phyloP scores from a whole-genome alignment of 176 grass and related monocot genomes.

The Stipa capillata region DNA sequence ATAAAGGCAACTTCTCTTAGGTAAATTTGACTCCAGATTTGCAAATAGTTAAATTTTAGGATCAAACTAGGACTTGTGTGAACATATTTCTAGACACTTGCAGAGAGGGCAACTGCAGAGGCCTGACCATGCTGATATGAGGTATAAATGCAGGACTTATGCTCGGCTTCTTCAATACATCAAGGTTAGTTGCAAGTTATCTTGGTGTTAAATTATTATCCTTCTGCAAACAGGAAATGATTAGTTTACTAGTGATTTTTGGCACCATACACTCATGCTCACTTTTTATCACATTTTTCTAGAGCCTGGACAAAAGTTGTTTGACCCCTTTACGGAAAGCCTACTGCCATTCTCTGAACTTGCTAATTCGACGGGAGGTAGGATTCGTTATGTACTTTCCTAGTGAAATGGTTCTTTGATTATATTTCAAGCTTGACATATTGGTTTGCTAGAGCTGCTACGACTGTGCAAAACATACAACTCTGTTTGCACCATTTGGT shows the following conservation, averaged over 20 bases:
- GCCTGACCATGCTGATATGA: slow-evolving; percentile 87
- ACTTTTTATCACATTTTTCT: slow-evolving; percentile 20
- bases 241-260: too few relatives aligned
- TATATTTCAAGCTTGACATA: background rate
- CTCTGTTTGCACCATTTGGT: background rate
- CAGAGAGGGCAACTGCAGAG: slow-evolving; percentile 77
- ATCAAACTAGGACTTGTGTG: background rate
- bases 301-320: slow-evolving; percentile 95
- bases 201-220: background rate
- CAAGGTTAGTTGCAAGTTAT: slow-evolving; percentile 50
- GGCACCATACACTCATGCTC: too few relatives aligned
- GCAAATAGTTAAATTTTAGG: background rate
- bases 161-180: slow-evolving; percentile 81
- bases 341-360: slow-evolving; percentile 89
- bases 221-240: background rate
- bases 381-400: background rate
- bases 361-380: slow-evolving; percentile 92
- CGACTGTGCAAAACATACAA: background rate
- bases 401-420: background rate
- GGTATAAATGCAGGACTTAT: slow-evolving; percentile 89
- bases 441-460: background rate
- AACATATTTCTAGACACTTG: slow-evolving; percentile 18
- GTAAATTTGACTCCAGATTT: slow-evolving; percentile 32
- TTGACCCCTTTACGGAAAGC: slow-evolving; percentile 75
- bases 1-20: slow-evolving; percentile 86